Evolutionary conservation across 805 yeast species (phyloP), one percentile per base, ranked within the genome.

Genomic region (Metschnikowia orientalis): DNA sequence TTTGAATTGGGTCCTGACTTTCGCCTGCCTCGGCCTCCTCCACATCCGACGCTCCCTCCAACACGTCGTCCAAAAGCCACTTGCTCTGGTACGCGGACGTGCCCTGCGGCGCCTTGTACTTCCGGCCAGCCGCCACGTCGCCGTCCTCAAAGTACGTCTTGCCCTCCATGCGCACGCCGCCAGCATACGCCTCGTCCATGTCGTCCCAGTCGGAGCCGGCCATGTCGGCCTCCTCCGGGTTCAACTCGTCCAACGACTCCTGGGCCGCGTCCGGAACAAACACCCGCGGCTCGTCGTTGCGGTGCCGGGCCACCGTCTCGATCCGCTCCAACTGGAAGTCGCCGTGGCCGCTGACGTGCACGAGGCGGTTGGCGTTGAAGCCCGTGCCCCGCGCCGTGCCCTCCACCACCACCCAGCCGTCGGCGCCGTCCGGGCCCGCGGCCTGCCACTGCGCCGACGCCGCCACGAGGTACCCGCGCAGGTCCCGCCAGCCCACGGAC

Each of bases 371-470:
- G 2, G 83, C 75, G 44, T 78, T 75, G 59, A 92, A 79, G 0
- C 95, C 95, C 28, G 71, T 61, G 35, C 97, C 98, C 56, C 99
- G 75, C 4, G 85, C 87, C 4, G 77, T 73, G 30, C 98, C 99
- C 53, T 79, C 81, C 5, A 92, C 72, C 5, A 74, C 73, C 23
- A 88, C 53, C 5, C 52, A 42, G 3, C 69, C 69, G 18, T 59
- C 59, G 18, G 63, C 35, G 44, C 49, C 23, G 27, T 33, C 40
- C 10, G 26, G 38, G 16, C 27, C 8, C n/a, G 21, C 12, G 35
- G 44, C 35, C 18, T 51, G 48, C 67, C 73, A 73, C 14, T 55
- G 45, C 1, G 83, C 67, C 4, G 59, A 51, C 45, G 88, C 94
- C 2, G 94, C 89, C 7, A 92, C 71, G 33, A 92, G 33, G 61